These are phyloP conservation scores for Trichoderma sp. DNA, from an alignment of 2,329 filamentous ascomycete genomes.

Conservation along the genomic window DNA sequence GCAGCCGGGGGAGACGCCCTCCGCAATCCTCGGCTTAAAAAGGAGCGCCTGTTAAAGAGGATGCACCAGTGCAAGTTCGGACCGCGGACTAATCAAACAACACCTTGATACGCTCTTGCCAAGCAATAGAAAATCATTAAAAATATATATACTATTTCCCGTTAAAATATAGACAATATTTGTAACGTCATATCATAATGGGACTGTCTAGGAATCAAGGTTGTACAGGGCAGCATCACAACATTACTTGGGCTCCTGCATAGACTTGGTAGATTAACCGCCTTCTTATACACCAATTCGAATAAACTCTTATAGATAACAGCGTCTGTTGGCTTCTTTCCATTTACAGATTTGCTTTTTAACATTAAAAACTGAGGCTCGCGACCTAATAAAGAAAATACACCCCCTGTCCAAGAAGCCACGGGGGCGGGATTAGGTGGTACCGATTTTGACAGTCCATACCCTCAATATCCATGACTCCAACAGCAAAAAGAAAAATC, in stretches of 20 bases:
- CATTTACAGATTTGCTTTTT: slow-evolving; percentile 39
- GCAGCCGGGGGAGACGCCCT: slow-evolving; percentile 6
- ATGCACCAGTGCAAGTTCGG: neutral
- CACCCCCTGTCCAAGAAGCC: slow-evolving; percentile 37
- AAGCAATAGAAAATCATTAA: no score
- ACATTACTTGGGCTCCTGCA: neutral
- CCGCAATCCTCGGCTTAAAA: slow-evolving; percentile 21
- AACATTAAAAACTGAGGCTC: slow-evolving; percentile 43
- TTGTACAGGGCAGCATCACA: neutral
- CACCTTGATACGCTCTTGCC: neutral
- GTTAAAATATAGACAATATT: neutral
- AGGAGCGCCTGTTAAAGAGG: neutral
- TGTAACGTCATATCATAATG: neutral
- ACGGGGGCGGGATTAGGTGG: slow-evolving; percentile 36
- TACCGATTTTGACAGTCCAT: slow-evolving; percentile 26
- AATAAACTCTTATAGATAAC: slow-evolving; percentile 25
- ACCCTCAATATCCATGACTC: slow-evolving; percentile 23
- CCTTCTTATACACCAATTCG: slow-evolving; percentile 10
- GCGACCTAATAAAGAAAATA: slow-evolving; percentile 45
- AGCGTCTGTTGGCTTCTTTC: slow-evolving; percentile 26
- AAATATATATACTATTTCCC: no score
- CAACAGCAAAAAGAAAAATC: slow-evolving; percentile 21
- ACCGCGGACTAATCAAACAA: neutral
- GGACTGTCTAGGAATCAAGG: neutral
- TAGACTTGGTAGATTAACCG: neutral